These are phyloP conservation scores for Leucaena leucocephala DNA, from an alignment of 306 rosid species.

Conservation along the genomic window DNA sequence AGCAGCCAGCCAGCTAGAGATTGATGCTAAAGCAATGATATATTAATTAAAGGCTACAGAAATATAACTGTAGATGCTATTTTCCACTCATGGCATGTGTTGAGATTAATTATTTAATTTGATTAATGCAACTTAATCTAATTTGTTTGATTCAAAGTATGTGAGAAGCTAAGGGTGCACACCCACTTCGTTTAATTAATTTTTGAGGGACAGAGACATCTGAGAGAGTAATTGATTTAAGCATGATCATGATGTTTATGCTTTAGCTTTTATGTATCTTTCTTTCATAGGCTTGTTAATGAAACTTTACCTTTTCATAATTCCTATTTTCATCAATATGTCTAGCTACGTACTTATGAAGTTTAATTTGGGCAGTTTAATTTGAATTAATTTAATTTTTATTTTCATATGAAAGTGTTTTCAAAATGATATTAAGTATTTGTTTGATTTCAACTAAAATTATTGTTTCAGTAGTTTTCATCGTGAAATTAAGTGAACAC, in stretches of 20 bases:
- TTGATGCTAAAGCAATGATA: neutral
- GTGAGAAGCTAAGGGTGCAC: neutral
- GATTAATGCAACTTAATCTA: neutral
- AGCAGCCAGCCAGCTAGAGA: neutral
- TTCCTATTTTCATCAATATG: conserved; percentile 27
- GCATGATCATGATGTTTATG: conserved; percentile 37
- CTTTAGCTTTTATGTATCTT: conserved; percentile 36
- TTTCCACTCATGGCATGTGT: neutral
- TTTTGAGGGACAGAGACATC: conserved; percentile 33
- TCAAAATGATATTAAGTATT: no score
- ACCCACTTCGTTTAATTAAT: neutral
- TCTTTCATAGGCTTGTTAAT: conserved; percentile 25
- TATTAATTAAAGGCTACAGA: neutral
- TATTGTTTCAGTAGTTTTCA: no score
- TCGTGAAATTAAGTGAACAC: no score
- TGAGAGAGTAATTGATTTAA: conserved; percentile 26
- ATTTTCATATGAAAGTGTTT: no score
- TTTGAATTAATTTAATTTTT: neutral
- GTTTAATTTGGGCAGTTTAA: neutral
- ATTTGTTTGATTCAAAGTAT: neutral
- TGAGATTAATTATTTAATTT: neutral
- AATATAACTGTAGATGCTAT: conserved; percentile 4
- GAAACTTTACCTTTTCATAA: conserved; percentile 29
- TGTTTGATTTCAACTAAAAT: no score
- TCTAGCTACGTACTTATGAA: neutral